Conservation (phyloP, 192 early-diverging fungal genomes). For the Coemansia sp. region DNA sequence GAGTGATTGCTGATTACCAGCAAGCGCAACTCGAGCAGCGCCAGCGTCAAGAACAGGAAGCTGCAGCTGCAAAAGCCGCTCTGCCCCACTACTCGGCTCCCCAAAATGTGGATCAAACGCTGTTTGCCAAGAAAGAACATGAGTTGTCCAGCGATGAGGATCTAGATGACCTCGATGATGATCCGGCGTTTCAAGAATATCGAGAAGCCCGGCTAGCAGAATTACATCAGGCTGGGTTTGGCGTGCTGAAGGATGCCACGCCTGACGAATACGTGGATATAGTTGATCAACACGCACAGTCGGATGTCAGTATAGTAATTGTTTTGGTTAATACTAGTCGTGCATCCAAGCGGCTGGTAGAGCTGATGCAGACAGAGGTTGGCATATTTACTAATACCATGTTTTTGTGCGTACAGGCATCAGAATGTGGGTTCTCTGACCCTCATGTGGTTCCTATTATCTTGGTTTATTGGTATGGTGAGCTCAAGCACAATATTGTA, state of each 20-base stretch:
- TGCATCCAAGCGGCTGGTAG: slow-evolving; percentile 20
- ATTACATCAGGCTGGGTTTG: slow-evolving; percentile 8
- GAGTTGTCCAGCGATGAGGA: neutral
- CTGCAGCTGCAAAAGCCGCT: slow-evolving; percentile 11
- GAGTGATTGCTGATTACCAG: slow-evolving; percentile 47
- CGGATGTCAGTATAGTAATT: slow-evolving; percentile 12
- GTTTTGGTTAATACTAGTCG: slow-evolving; percentile 15
- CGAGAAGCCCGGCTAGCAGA: slow-evolving; percentile 26
- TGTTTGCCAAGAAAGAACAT: slow-evolving; percentile 21
- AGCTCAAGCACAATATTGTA: slow-evolving; percentile 40
- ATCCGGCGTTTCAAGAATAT: slow-evolving; percentile 37
- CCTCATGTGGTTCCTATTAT: slow-evolving; percentile 31
- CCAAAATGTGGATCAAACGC: slow-evolving; percentile 2
- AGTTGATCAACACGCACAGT: slow-evolving; percentile 30
- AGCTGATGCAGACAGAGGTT: slow-evolving; percentile 11
- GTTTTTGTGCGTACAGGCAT: slow-evolving; percentile 39
- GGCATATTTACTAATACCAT: slow-evolving; percentile 16
- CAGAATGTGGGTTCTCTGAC: slow-evolving; percentile 40
- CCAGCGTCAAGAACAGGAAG: slow-evolving; percentile 3
- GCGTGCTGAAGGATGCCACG: slow-evolving; percentile 17
- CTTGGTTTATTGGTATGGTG: slow-evolving; percentile 36
- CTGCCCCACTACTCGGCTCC: neutral
- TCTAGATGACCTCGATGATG: slow-evolving; percentile 16
- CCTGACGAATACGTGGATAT: slow-evolving; percentile 46
- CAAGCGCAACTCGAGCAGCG: slow-evolving; percentile 18